Percentiles rank a stretch among this genome's conserved stretches.
Conservation (phyloP, 257 asterid genomes). For the Solanum verrucosum region DNA sequence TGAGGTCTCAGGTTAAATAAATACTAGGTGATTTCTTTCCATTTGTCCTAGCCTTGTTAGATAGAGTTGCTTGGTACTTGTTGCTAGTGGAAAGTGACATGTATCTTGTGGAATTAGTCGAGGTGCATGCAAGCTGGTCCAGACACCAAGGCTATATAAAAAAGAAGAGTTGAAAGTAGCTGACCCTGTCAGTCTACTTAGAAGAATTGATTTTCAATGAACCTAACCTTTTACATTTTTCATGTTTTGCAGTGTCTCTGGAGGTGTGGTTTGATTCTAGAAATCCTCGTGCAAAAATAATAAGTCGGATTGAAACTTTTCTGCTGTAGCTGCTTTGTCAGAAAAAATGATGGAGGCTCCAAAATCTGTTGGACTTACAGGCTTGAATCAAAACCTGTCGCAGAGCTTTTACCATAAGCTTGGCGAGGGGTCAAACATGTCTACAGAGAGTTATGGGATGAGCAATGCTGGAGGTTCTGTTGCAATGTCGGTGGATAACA, state of each 20-base stretch:
- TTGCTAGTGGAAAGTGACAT: background rate
- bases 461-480: slow-evolving; percentile 92
- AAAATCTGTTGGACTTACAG: slow-evolving; percentile 59
- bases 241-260: background rate
- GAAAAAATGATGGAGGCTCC: slow-evolving; percentile 77
- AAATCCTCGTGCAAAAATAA: slow-evolving; percentile 35
- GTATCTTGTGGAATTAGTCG: background rate
- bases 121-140: background rate
- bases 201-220: background rate
- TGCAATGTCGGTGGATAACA: slow-evolving; percentile 79
- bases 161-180: background rate
- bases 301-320: background rate
- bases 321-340: slow-evolving; percentile 5
- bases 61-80: background rate
- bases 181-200: background rate
- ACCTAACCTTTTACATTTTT: background rate
- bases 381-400: slow-evolving; percentile 57
- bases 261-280: background rate
- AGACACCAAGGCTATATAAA: background rate
- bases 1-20: background rate
- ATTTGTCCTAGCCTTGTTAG: background rate
- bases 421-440: slow-evolving; percentile 83
- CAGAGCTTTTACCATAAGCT: slow-evolving; percentile 83
- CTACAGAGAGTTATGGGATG: slow-evolving; percentile 70
- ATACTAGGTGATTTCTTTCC: background rate